A percentile compares a stretch with the other conserved stretches of the same genome.
phyloP scores from a whole-genome alignment of 306 rosid species.

The Vicia sativa region DNA sequence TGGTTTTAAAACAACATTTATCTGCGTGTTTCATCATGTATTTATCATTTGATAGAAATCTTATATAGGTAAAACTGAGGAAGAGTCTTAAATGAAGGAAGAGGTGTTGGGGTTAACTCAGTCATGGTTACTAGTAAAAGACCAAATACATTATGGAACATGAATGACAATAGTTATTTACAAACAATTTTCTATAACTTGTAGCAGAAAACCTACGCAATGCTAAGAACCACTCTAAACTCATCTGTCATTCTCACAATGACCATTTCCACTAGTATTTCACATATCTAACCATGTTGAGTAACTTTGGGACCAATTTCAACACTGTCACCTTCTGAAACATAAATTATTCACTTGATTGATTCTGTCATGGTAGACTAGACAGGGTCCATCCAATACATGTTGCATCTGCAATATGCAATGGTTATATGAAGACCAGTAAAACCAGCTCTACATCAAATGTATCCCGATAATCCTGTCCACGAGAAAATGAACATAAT shows the following conservation, averaged over 20 bases:
- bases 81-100: not conserved
- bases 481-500: constrained; percentile 24
- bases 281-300: constrained; percentile 1
- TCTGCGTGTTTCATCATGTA: no score
- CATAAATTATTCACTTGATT: constrained; percentile 27
- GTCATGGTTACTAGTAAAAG: not conserved
- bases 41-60: no score
- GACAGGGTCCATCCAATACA: constrained; percentile 18
- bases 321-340: constrained; percentile 26
- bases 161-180: constrained; percentile 1
- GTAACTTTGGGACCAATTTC: constrained; percentile 21
- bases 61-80: no score
- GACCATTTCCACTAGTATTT: constrained; percentile 6
- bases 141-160: not conserved
- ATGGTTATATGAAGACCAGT: not conserved
- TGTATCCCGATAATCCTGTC: not conserved
- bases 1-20: no score
- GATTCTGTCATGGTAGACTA: constrained; percentile 28
- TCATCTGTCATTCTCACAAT: constrained; percentile 10
- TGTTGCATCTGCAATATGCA: constrained; percentile 10
- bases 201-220: constrained; percentile 6
- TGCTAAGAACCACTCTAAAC: constrained; percentile 12
- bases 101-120: not conserved
- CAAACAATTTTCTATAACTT: not conserved
- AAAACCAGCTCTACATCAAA: not conserved